Conservation (phyloP, 768 basidiomycete genomes). For the Lentinula edodes region DNA sequence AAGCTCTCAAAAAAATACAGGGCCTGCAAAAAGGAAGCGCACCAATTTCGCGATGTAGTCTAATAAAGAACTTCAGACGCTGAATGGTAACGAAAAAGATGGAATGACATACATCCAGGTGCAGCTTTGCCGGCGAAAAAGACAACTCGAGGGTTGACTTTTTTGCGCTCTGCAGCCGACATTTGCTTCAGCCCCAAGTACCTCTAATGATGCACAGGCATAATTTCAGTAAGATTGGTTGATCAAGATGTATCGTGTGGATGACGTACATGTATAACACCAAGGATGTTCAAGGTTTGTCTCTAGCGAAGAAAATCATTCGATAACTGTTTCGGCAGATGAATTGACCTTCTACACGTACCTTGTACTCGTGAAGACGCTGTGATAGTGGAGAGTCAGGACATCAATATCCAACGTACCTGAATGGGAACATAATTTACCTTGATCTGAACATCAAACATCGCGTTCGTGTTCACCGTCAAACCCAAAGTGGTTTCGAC, state of each 20-base stretch:
- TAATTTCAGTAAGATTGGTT: neutral
- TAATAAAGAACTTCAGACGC: conserved; percentile 16
- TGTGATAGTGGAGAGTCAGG: conserved; percentile 18
- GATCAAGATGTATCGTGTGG: neutral
- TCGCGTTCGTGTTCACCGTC: conserved; percentile 63
- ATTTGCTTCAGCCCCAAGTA: conserved; percentile 80
- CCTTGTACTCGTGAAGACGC: conserved; percentile 92
- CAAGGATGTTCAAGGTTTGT: conserved; percentile 91
- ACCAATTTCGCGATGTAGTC: conserved; percentile 92
- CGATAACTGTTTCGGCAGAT: neutral
- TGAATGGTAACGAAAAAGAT: neutral
- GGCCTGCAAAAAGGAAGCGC: conserved; percentile 7
- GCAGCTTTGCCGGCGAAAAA: conserved; percentile 99
- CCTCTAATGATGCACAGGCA: conserved; percentile 38
- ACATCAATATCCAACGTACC: too few species aligned
- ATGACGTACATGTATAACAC: conserved; percentile 73
- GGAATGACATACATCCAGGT: conserved; percentile 63
- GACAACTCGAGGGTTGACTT: conserved; percentile 80
- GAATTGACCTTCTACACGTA: conserved; percentile 15
- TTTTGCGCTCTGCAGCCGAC: conserved; percentile 73
- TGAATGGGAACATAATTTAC: conserved; percentile 28
- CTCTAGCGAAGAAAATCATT: conserved; percentile 38
- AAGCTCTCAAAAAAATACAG: neutral
- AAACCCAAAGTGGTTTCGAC: conserved; percentile 70
- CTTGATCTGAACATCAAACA: conserved; percentile 93